phyloP scores from a whole-genome alignment of 352 stramenopile species.

The Globisporangium perplexum region DNA sequence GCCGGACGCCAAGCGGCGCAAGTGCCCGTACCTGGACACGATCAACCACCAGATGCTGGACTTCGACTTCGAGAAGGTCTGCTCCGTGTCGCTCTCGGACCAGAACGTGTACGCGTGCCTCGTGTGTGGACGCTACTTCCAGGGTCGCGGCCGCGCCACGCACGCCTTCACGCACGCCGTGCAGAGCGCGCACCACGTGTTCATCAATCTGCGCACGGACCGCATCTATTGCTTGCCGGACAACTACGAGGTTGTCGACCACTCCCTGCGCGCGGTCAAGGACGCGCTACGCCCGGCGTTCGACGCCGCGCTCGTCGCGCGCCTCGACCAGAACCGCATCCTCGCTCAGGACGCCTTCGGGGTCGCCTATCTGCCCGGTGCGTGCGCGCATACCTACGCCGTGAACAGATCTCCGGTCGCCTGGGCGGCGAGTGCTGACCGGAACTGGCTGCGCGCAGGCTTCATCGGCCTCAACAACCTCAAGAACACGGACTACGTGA shows the following conservation, averaged over 20 bases:
- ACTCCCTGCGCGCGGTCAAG: slow-evolving; percentile 94
- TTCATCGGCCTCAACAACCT: slow-evolving; percentile 98
- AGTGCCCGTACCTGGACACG: slow-evolving; percentile 98
- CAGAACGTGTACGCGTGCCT: slow-evolving; percentile 99
- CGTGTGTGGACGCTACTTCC: slow-evolving; percentile 99
- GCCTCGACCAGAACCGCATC: slow-evolving; percentile 89
- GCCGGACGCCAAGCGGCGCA: slow-evolving; percentile 55
- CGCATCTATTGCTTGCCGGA: slow-evolving; percentile 98
- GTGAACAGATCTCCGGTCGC: too few relatives aligned
- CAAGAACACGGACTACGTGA: slow-evolving; percentile 97
- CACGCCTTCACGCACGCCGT: slow-evolving; percentile 97
- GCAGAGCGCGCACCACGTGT: slow-evolving; percentile 96
- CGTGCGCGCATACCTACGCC: background rate
- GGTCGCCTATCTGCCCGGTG: slow-evolving; percentile 91
- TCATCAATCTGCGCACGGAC: slow-evolving; percentile 94
- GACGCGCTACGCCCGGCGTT: slow-evolving; percentile 92
- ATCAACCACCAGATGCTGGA: slow-evolving; percentile 97
- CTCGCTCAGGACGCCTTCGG: slow-evolving; percentile 94
- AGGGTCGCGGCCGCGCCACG: slow-evolving; percentile 89
- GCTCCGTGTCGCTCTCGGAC: slow-evolving; percentile 94
- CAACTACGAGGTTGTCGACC: slow-evolving; percentile 98
- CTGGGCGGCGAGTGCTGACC: background rate
- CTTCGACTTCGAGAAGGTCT: slow-evolving; percentile 99
- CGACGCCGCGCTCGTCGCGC: slow-evolving; percentile 65
- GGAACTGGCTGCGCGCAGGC: slow-evolving; percentile 27